Evolutionary conservation across 2,329 filamentous ascomycete species (phyloP).

Genomic region (Mycosphaerella sp.): DNA sequence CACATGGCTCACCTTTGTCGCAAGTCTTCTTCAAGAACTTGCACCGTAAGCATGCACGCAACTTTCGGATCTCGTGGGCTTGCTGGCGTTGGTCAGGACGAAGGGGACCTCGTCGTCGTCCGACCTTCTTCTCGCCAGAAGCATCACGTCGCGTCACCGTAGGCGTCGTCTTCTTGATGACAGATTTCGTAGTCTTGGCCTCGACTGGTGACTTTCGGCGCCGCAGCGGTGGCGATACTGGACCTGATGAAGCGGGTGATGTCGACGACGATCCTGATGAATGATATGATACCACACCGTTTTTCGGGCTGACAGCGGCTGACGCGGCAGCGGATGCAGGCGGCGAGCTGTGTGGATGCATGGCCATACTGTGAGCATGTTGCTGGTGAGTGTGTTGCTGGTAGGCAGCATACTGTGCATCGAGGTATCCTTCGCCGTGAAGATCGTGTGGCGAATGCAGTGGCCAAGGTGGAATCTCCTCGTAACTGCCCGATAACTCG

Average conservation of each 20-base stretch:
- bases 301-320: constrained; percentile 28
- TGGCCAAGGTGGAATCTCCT: constrained; percentile 66
- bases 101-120: constrained; percentile 80
- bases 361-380: constrained; percentile 28
- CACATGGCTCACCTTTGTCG: constrained; percentile 94
- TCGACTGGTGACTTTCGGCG: constrained; percentile 52
- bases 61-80: constrained; percentile 91
- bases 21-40: constrained; percentile 99
- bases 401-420: constrained; percentile 46
- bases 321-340: constrained; percentile 19
- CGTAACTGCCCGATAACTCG: constrained; percentile 67
- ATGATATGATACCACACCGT: constrained; percentile 23
- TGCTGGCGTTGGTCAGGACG: constrained; percentile 92
- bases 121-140: constrained; percentile 79
- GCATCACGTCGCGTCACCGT: constrained; percentile 70
- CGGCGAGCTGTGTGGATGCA: constrained; percentile 24
- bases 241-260: constrained; percentile 32
- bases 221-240: constrained; percentile 52
- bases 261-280: constrained; percentile 31
- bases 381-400: constrained; percentile 37
- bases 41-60: constrained; percentile 88
- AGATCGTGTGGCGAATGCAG: constrained; percentile 77
- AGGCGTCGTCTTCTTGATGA: constrained; percentile 60
- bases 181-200: constrained; percentile 77
- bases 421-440: constrained; percentile 56